phyloP scores from a whole-genome alignment of 192 early-diverging fungal genomes.

The Gamsiella multidivaricata region DNA sequence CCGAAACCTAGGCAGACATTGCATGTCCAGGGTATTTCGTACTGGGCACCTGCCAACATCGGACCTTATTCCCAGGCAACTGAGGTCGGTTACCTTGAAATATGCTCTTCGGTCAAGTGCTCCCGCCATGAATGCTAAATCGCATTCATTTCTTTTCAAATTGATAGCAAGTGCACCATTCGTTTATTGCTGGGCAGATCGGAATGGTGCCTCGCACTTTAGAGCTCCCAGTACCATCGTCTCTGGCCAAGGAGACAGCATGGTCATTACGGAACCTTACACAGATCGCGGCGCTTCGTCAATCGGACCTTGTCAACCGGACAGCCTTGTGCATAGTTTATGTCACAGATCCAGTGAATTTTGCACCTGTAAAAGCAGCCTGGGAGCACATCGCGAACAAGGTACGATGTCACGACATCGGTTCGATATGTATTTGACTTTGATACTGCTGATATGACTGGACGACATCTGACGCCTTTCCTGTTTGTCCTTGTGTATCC shows the following conservation, averaged over 20 bases:
- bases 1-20: slow-evolving; percentile 61
- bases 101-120: too few relatives aligned
- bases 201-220: slow-evolving; percentile 76
- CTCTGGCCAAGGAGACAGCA: slow-evolving; percentile 60
- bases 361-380: slow-evolving; percentile 32
- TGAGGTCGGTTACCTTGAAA: too few relatives aligned
- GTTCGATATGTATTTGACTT: too few relatives aligned
- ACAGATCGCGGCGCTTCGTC: slow-evolving; percentile 56
- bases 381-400: slow-evolving; percentile 37
- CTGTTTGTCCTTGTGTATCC: not conserved
- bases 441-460: too few relatives aligned
- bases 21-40: slow-evolving; percentile 88
- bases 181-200: slow-evolving; percentile 84
- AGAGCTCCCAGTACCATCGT: slow-evolving; percentile 58
- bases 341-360: slow-evolving; percentile 53
- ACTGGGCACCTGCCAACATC: slow-evolving; percentile 92
- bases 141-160: not conserved
- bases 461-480: not conserved
- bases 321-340: slow-evolving; percentile 69
- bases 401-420: too few relatives aligned
- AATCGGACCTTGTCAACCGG: slow-evolving; percentile 46
- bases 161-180: slow-evolving; percentile 66
- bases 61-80: slow-evolving; percentile 85
- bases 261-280: slow-evolving; percentile 67
- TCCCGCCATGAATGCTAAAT: not conserved